These are phyloP conservation scores for Erodium chrysanthum DNA, from an alignment of 441 rosid species.

Conservation along the genomic window DNA sequence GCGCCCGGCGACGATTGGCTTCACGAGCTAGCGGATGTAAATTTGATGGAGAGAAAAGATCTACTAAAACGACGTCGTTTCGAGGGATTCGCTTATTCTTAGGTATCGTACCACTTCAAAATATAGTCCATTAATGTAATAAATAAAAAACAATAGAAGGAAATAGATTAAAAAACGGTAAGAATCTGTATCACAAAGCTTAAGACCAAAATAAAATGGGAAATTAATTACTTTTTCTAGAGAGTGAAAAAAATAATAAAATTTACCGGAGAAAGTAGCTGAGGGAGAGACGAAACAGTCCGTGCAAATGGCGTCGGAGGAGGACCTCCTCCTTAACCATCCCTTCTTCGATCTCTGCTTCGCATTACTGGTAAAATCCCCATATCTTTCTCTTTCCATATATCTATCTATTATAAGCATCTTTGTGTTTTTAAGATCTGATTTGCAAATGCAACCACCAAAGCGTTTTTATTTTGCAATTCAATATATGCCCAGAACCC, in stretches of 20 bases:
- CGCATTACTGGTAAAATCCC: not conserved
- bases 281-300: conserved; percentile 1
- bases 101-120: no score
- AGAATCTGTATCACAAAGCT: no score
- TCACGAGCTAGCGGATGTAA: no score
- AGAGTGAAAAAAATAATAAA: not conserved
- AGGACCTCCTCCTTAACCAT: not conserved
- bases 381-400: not conserved
- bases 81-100: no score
- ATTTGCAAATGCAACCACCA: not conserved
- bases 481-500: not conserved
- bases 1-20: no score
- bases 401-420: not conserved
- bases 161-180: no score
- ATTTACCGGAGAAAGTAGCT: not conserved
- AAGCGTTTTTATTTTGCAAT: not conserved
- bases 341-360: not conserved
- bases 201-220: no score
- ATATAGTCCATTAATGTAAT: no score
- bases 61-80: no score
- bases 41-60: no score
- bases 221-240: not conserved
- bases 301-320: conserved; percentile 4
- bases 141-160: no score
- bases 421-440: not conserved